A percentile compares a stretch with the other conserved stretches of the same genome.
Conservation (phyloP, 768 basidiomycete species). For the Phlebiopsis gigantea region DNA sequence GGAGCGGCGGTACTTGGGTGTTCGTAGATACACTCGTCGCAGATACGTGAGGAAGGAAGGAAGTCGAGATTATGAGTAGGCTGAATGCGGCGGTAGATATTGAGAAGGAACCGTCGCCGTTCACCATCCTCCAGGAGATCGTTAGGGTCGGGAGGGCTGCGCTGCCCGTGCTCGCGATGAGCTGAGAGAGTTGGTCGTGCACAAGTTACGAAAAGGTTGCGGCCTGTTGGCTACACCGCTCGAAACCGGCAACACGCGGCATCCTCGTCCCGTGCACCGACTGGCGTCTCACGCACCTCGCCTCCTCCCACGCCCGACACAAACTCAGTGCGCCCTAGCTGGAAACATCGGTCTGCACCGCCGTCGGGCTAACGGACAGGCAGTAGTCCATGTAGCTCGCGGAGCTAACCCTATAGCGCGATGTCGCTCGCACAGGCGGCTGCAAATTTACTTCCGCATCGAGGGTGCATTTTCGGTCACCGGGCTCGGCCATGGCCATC, state of each 20-base stretch:
- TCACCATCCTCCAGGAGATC: slow-evolving; percentile 14
- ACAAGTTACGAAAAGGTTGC: background rate
- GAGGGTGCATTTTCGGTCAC: background rate
- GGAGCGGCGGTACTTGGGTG: slow-evolving; percentile 56
- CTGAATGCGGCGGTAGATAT: slow-evolving; percentile 11
- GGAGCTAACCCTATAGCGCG: background rate
- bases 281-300: slow-evolving; percentile 2
- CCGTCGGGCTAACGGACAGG: background rate
- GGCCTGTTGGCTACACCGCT: background rate
- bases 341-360: background rate
- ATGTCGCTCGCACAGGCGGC: background rate
- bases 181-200: slow-evolving; percentile 12
- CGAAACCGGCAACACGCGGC: slow-evolving; percentile 8
- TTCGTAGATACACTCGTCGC: slow-evolving; percentile 49
- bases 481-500: background rate
- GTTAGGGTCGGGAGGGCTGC: slow-evolving; percentile 8
- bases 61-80: slow-evolving; percentile 24
- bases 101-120: background rate
- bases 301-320: background rate
- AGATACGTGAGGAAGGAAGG: slow-evolving; percentile 16
- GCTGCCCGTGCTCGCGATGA: slow-evolving; percentile 24
- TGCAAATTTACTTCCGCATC: background rate
- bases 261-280: slow-evolving; percentile 5
- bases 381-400: background rate
- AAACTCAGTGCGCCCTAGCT: background rate